Evolutionary conservation across 495 filamentous ascomycete species (phyloP).

Genomic region (Venustampulla echinocandica): DNA sequence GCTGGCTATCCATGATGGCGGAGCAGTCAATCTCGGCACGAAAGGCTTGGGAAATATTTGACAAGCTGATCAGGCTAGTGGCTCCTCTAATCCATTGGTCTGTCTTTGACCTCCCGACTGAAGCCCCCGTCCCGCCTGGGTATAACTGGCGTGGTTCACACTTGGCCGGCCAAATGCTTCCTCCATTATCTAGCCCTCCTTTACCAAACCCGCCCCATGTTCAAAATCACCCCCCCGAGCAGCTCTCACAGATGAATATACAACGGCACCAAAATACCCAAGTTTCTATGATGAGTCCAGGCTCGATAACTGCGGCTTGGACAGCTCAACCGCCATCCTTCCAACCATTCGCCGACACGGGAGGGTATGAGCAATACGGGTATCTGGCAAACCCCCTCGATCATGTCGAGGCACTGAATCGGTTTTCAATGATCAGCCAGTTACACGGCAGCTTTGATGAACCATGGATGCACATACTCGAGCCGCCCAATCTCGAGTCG

Average conservation of each 20-base stretch:
- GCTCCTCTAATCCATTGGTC: constrained; percentile 28
- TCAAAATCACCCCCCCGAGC: neutral
- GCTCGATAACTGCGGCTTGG: neutral
- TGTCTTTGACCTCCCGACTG: constrained; percentile 12
- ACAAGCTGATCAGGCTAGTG: constrained; percentile 37
- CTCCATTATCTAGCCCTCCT: neutral
- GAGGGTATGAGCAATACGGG: neutral
- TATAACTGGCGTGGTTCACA: constrained; percentile 12
- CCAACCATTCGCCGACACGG: neutral
- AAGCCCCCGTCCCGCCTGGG: constrained; percentile 14
- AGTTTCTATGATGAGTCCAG: neutral
- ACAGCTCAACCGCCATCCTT: neutral
- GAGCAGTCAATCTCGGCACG: constrained; percentile 37
- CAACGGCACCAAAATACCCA: constrained; percentile 2
- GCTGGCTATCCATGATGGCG: constrained; percentile 43
- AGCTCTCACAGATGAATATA: neutral
- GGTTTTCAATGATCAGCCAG: constrained; percentile 8
- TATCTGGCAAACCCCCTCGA: constrained; percentile 8
- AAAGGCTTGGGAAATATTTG: constrained; percentile 47
- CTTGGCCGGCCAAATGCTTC: neutral
- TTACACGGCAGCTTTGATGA: constrained; percentile 19
- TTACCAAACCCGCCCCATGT: neutral
- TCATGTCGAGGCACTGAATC: constrained; percentile 6
- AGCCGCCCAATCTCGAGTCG: neutral
- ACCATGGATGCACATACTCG: constrained; percentile 8